A percentile compares a stretch with the other conserved stretches of the same genome.
Evolutionary conservation across 2,329 filamentous ascomycete genomes (phyloP).

Genomic region (Alternaria consortialis): DNA sequence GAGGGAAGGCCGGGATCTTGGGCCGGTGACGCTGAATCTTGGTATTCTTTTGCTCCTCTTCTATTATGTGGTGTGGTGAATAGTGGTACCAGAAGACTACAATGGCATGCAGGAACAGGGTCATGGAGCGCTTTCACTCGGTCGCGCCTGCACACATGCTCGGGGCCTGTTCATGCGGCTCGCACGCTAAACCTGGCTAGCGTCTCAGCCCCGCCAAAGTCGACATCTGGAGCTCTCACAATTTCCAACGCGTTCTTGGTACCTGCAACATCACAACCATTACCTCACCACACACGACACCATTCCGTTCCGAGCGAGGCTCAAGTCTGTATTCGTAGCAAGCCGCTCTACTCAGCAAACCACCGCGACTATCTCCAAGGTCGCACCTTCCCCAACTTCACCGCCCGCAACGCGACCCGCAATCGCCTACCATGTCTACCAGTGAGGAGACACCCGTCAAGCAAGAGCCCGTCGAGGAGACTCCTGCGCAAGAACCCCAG

Average conservation of each 20-base stretch:
- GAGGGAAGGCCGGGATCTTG: slow-evolving; percentile 31
- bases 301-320: background rate
- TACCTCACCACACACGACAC: background rate
- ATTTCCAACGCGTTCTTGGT: slow-evolving; percentile 15
- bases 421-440: slow-evolving; percentile 18
- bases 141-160: slow-evolving; percentile 12
- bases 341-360: background rate
- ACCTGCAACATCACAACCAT: background rate
- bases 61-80: background rate
- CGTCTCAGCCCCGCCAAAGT: slow-evolving; percentile 33
- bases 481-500: slow-evolving; percentile 7
- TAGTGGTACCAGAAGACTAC: background rate
- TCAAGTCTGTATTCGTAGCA: background rate
- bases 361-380: background rate
- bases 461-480: slow-evolving; percentile 21
- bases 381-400: slow-evolving; percentile 5
- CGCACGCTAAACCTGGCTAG: slow-evolving; percentile 37
- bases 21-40: slow-evolving; percentile 21
- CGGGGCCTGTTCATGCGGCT: slow-evolving; percentile 31
- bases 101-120: slow-evolving; percentile 8
- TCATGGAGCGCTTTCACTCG: slow-evolving; percentile 19
- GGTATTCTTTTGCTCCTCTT: background rate
- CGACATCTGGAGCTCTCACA: slow-evolving; percentile 34
- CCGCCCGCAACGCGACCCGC: slow-evolving; percentile 1
- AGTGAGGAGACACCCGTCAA: slow-evolving; percentile 26